Evolutionary conservation across 768 basidiomycete species (phyloP), one percentile per base, ranked within the genome.

Genomic region (Ramaria rubella): DNA sequence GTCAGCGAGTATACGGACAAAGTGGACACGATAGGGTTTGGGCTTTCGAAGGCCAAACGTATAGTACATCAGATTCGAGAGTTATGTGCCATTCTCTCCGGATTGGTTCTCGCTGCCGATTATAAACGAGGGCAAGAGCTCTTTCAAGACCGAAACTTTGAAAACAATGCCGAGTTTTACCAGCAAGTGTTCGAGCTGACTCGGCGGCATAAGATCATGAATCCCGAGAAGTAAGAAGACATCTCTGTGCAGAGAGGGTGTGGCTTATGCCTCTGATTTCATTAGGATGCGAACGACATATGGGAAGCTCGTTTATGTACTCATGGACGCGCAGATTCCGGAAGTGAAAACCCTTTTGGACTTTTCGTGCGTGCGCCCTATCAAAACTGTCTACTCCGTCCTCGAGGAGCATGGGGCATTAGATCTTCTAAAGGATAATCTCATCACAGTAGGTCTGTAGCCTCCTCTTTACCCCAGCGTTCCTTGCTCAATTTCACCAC

Each of bases 1-100:
- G 89, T 90, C 34, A 89, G 86, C 15, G 90, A 93, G 67, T 92
- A 92, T 66, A 93, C 90, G 42, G 90, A 93, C 75, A 90, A 90
- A 67, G 88, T 92, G 30, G 90, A 93, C 71, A 89, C 85, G 49
- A 70, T 91, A 38, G 81, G 85, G 2, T 91, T 83, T 58, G 82
- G 86, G 5, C 72, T 87, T 30, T 86, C 85, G 27, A 93, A 91
- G 67, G 80, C 89, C n/a, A 90, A 90, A 66, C 81, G 90, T 7
- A 90, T 92, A 43, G 90, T 93, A 3, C 78, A 85, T 53, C 90
- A 92, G 66, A 90, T 93, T 61, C 81, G 87, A 33, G 90, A 92
- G 65, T 77, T 93, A 2, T 93, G 90, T 62, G 86, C 90, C 2
- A 90, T 93, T 64, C 81, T 93, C 73, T 90, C 89, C 12, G 90